These are phyloP conservation scores for Rhododendron kiyosumense DNA, from an alignment of 148 eudicot genomes.

Conservation along the genomic window DNA sequence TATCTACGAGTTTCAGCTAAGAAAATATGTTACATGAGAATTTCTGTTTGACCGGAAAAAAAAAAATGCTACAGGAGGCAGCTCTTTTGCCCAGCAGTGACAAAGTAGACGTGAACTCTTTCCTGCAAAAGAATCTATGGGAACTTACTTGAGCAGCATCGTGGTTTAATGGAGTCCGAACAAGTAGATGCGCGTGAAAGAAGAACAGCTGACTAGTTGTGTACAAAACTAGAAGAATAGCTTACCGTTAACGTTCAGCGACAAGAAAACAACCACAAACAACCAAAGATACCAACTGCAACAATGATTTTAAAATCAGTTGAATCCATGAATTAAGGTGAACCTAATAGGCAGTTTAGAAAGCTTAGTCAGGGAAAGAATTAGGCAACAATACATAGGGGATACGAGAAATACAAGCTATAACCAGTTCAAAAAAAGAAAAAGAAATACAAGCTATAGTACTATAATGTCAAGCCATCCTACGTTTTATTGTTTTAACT, in stretches of 20 bases:
- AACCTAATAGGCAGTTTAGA: not conserved
- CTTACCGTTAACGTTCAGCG: conserved; percentile 82
- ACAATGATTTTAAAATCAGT: conserved; percentile 12
- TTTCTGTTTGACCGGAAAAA: no score
- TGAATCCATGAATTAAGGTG: not conserved
- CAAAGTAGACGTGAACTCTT: not conserved
- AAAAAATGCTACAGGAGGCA: not conserved
- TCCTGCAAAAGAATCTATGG: not conserved
- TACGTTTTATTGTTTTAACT: conserved; percentile 20
- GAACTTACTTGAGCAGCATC: not conserved
- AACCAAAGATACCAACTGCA: conserved; percentile 99
- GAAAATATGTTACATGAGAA: not conserved
- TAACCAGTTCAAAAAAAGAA: not conserved
- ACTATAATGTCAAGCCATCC: not conserved
- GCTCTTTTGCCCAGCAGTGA: not conserved
- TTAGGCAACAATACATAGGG: not conserved
- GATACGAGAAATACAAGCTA: not conserved
- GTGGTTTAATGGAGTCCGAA: not conserved
- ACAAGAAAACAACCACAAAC: conserved; percentile 80
- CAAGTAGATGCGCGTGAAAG: not conserved
- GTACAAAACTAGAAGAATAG: not conserved
- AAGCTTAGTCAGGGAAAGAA: not conserved
- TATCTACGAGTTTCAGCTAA: not conserved
- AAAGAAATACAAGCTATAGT: not conserved
- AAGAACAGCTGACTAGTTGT: not conserved